These are phyloP conservation scores for Remersonia thermophila DNA, from an alignment of 2,329 filamentous ascomycete genomes.

Conservation along the genomic window DNA sequence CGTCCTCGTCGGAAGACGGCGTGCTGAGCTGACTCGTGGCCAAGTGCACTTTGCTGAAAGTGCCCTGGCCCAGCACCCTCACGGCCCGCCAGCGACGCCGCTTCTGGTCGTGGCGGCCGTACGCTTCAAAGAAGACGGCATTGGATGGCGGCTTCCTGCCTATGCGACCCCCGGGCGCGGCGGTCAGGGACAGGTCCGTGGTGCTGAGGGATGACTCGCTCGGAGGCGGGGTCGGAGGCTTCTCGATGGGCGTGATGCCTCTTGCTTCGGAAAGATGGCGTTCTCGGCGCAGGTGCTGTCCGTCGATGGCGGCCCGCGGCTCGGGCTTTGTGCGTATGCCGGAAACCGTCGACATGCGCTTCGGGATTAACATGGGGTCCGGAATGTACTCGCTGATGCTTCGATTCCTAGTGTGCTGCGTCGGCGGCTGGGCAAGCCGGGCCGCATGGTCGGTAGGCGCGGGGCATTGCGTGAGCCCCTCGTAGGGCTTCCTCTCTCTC, in stretches of 20 bases:
- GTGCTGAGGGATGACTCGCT: conserved; percentile 54
- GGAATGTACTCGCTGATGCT: conserved; percentile 84
- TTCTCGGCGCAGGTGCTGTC: conserved; percentile 55
- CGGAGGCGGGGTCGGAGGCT: conserved; percentile 68
- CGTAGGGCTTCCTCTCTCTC: conserved; percentile 38
- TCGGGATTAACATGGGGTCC: conserved; percentile 54
- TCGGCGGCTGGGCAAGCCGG: conserved; percentile 19
- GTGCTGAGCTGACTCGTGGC: conserved; percentile 62
- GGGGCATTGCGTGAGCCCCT: conserved; percentile 29
- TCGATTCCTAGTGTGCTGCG: conserved; percentile 61
- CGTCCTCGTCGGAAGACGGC: conserved; percentile 32
- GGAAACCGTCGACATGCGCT: conserved; percentile 62
- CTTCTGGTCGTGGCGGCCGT: conserved; percentile 54
- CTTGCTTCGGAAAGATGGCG: conserved; percentile 67
- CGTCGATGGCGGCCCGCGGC: conserved; percentile 28
- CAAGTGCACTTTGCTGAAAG: conserved; percentile 87
- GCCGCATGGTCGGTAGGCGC: conserved; percentile 19
- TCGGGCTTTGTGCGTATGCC: conserved; percentile 40
- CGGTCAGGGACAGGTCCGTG: conserved; percentile 26
- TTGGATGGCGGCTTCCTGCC: conserved; percentile 28
- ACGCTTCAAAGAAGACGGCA: conserved; percentile 58
- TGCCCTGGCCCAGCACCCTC: conserved; percentile 75
- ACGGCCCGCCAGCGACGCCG: conserved; percentile 67
- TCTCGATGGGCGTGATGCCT: conserved; percentile 52
- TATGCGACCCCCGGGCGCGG: conserved; percentile 30